These are phyloP conservation scores for Rauvolfia tetraphylla DNA, from an alignment of 257 asterid genomes.

Conservation along the genomic window DNA sequence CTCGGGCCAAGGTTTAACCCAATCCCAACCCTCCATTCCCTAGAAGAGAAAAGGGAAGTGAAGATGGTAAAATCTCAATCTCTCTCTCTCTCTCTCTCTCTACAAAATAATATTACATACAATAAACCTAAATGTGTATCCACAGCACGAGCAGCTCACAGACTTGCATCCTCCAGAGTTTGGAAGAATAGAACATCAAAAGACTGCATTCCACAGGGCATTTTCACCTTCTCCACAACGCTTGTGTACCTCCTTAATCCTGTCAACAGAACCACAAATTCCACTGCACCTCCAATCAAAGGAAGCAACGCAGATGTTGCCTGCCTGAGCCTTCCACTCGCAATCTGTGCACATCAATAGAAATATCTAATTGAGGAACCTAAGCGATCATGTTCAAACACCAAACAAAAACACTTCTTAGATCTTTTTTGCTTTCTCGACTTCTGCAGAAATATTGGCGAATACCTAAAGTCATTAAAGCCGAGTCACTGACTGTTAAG, in stretches of 20 bases:
- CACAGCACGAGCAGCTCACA: constrained; percentile 13
- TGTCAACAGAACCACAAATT: constrained; percentile 80
- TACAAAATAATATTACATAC: constrained; percentile 30
- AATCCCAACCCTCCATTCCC: constrained; percentile 10
- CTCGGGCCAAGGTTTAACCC: background rate
- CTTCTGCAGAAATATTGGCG: background rate
- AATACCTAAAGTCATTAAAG: background rate
- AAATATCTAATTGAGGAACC: background rate
- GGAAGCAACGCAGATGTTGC: constrained; percentile 88
- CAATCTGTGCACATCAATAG: constrained; percentile 50
- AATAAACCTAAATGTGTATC: constrained; percentile 15
- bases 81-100: constrained; percentile 18
- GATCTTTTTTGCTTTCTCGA: background rate
- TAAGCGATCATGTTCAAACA: background rate
- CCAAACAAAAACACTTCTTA: background rate
- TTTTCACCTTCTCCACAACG: constrained; percentile 89
- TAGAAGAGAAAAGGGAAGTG: background rate
- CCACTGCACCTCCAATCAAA: constrained; percentile 99
- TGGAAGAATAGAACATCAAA: constrained; percentile 28
- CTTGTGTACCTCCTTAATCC: constrained; percentile 87
- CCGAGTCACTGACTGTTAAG: background rate
- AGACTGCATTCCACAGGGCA: constrained; percentile 57
- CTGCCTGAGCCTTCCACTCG: constrained; percentile 99
- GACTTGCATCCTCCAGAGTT: constrained; percentile 20
- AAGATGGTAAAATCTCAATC: constrained; percentile 19